A percentile compares a stretch with the other conserved stretches of the same genome.
These are phyloP conservation scores for Blastobotrys indianensis DNA, from an alignment of 1,139 yeast species.

Conservation along the genomic window DNA sequence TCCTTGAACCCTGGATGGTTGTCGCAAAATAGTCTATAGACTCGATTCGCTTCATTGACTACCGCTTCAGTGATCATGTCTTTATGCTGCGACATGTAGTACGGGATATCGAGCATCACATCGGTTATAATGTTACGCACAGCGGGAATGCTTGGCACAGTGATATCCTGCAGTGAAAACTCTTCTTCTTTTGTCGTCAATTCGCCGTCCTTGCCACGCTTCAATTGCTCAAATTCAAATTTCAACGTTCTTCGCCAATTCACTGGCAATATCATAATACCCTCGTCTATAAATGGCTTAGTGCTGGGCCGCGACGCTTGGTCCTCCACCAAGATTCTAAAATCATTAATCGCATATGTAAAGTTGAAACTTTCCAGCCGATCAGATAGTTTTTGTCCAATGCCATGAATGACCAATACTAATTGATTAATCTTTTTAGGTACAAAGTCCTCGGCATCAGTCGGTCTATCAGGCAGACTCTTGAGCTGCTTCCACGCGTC, in stretches of 20 bases:
- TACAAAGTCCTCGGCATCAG: conserved; percentile 25
- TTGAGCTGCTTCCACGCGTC: conserved; percentile 26
- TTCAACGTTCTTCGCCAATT: conserved; percentile 37
- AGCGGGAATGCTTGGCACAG: conserved; percentile 75
- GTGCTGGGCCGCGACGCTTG: conserved; percentile 27
- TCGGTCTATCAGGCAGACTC: conserved; percentile 28
- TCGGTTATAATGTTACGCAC: conserved; percentile 77
- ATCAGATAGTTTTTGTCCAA: conserved; percentile 83
- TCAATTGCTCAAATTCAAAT: conserved; percentile 27
- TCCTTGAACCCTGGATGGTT: conserved; percentile 59
- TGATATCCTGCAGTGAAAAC: conserved; percentile 66
- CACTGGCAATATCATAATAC: conserved; percentile 36
- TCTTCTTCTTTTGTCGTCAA: conserved; percentile 19
- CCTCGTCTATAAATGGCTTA: conserved; percentile 23
- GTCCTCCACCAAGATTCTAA: conserved; percentile 42
- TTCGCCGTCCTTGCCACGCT: conserved; percentile 17
- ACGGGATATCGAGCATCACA: conserved; percentile 78
- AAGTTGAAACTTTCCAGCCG: conserved; percentile 78
- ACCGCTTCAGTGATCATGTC: conserved; percentile 61
- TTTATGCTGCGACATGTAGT: conserved; percentile 72
- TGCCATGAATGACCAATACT: conserved; percentile 84
- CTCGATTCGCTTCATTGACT: conserved; percentile 60
- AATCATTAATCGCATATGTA: conserved; percentile 72
- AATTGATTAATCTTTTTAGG: conserved; percentile 44
- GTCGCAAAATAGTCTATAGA: conserved; percentile 53